These are phyloP conservation scores for Tetrapisispora phaffii DNA, from an alignment of 805 yeast species.

Conservation along the genomic window DNA sequence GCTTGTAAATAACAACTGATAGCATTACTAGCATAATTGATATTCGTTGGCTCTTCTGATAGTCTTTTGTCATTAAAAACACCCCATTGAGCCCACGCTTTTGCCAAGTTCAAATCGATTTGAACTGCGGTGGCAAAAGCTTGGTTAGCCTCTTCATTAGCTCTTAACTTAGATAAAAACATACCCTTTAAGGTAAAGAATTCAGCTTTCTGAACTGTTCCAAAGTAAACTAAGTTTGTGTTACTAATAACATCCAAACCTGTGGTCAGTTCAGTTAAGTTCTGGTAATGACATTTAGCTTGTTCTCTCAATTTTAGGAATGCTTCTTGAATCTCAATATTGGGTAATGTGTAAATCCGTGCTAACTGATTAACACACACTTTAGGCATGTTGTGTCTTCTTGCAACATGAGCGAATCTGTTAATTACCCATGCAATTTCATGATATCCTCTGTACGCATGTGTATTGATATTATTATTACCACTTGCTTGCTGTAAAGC, in stretches of 20 bases:
- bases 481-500: slow-evolving; percentile 64
- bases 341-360: slow-evolving; percentile 89
- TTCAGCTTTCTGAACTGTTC: slow-evolving; percentile 96
- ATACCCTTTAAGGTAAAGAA: slow-evolving; percentile 96
- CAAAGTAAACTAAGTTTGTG: slow-evolving; percentile 91
- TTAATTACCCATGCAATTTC: slow-evolving; percentile 99
- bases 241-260: slow-evolving; percentile 95
- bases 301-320: slow-evolving; percentile 91
- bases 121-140: slow-evolving; percentile 98
- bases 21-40: slow-evolving; percentile 83
- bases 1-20: slow-evolving; percentile 95
- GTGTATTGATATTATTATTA: slow-evolving; percentile 68
- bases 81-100: slow-evolving; percentile 99
- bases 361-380: slow-evolving; percentile 90
- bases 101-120: slow-evolving; percentile 84
- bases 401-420: slow-evolving; percentile 95
- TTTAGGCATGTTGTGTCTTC: slow-evolving; percentile 93
- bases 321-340: slow-evolving; percentile 97
- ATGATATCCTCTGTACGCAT: slow-evolving; percentile 95
- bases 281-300: slow-evolving; percentile 94
- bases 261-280: slow-evolving; percentile 79
- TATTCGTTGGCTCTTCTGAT: slow-evolving; percentile 72
- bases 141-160: slow-evolving; percentile 91
- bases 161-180: slow-evolving; percentile 86
- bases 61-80: slow-evolving; percentile 81